These are phyloP conservation scores for Harrya chromipes DNA, from an alignment of 768 basidiomycete species.

Conservation along the genomic window DNA sequence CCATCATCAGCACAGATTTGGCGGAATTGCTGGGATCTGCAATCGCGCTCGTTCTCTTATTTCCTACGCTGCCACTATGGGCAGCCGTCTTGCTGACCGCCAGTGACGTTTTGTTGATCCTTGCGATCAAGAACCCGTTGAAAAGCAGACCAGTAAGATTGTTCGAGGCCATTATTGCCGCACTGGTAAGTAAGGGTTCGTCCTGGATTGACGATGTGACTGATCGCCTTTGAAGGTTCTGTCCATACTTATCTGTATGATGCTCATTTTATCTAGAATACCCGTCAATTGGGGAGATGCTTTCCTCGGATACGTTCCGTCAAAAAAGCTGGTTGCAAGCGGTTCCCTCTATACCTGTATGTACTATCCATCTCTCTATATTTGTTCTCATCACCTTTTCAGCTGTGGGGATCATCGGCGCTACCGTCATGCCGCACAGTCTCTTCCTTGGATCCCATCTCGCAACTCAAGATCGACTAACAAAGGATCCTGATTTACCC, in stretches of 20 bases:
- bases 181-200: constrained; percentile 43
- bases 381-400: constrained; percentile 13
- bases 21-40: constrained; percentile 82
- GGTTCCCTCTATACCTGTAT: constrained; percentile 65
- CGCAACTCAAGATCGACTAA: constrained; percentile 76
- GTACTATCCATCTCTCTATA: constrained; percentile 10
- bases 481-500: constrained; percentile 25
- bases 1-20: constrained; percentile 75
- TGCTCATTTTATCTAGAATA: constrained; percentile 69
- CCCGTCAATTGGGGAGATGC: constrained; percentile 68
- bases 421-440: constrained; percentile 92
- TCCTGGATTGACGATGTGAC: background rate
- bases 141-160: constrained; percentile 60
- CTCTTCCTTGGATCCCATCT: constrained; percentile 87
- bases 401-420: constrained; percentile 75
- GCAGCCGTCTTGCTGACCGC: constrained; percentile 68
- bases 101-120: constrained; percentile 64
- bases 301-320: constrained; percentile 76
- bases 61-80: constrained; percentile 67
- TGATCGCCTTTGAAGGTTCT: constrained; percentile 43
- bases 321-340: constrained; percentile 53
- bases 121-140: constrained; percentile 69
- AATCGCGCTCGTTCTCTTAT: constrained; percentile 74
- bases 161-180: constrained; percentile 65
- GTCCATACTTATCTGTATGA: constrained; percentile 75